These are phyloP conservation scores for Penicillium sp. DNA, from an alignment of 2,329 filamentous ascomycete species.

Conservation along the genomic window DNA sequence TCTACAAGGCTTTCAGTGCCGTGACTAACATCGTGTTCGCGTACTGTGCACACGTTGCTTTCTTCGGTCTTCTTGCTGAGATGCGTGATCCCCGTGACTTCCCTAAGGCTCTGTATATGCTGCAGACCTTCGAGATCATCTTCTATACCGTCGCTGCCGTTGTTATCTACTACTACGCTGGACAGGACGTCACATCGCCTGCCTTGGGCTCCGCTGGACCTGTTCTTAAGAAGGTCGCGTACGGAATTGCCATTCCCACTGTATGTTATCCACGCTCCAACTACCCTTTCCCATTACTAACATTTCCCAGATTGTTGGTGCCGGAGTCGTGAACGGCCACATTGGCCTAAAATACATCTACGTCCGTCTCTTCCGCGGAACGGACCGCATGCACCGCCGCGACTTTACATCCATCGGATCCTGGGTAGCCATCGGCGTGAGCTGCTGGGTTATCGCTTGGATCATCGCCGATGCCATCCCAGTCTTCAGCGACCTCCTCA, in stretches of 20 bases:
- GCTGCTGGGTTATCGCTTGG: constrained; percentile 62
- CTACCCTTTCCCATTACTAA: neutral
- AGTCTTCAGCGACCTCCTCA: constrained; percentile 65
- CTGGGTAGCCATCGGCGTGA: constrained; percentile 61
- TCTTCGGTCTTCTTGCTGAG: constrained; percentile 66
- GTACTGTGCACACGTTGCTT: constrained; percentile 68
- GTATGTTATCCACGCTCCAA: constrained; percentile 18
- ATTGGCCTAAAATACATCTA: constrained; percentile 68
- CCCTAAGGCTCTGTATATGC: constrained; percentile 61
- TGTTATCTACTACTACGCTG: constrained; percentile 69
- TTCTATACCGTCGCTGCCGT: constrained; percentile 67
- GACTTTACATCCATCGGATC: constrained; percentile 52
- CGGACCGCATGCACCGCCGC: constrained; percentile 53
- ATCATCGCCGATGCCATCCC: constrained; percentile 70
- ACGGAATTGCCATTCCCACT: constrained; percentile 67
- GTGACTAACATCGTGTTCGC: constrained; percentile 70
- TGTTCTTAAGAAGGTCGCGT: constrained; percentile 63
- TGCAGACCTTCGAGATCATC: constrained; percentile 59
- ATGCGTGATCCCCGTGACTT: constrained; percentile 62
- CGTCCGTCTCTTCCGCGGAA: constrained; percentile 61
- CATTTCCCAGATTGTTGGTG: constrained; percentile 57
- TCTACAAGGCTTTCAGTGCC: constrained; percentile 60
- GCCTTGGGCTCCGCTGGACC: constrained; percentile 63
- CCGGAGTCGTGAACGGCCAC: constrained; percentile 68
- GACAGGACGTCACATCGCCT: constrained; percentile 61